Percentiles rank a stretch among this genome's conserved stretches.
phyloP scores from a whole-genome alignment of 768 basidiomycete genomes.

The Mycena metata region DNA sequence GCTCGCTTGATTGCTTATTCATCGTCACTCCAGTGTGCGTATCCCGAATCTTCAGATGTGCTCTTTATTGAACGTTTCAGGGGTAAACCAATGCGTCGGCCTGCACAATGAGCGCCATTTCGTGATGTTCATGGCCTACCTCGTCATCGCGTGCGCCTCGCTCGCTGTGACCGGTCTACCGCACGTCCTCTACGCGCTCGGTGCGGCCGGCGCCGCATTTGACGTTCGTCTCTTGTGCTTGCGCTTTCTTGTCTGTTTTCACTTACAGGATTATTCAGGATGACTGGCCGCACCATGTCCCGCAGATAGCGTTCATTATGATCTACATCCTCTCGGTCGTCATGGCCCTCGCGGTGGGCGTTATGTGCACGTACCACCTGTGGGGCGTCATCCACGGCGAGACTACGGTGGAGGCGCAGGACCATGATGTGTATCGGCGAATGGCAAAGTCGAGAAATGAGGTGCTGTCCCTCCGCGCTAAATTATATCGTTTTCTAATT shows the following conservation, averaged over 20 bases:
- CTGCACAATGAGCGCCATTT: constrained; percentile 97
- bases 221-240: constrained; percentile 52
- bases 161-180: constrained; percentile 78
- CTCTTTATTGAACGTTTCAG: constrained; percentile 53
- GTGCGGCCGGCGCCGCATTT: constrained; percentile 52
- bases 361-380: constrained; percentile 82
- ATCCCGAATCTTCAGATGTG: neutral
- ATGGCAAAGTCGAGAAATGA: constrained; percentile 78
- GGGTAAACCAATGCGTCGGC: constrained; percentile 98
- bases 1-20: neutral
- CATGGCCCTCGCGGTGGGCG: constrained; percentile 78
- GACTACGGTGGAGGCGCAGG: constrained; percentile 92
- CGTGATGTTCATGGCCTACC: constrained; percentile 93
- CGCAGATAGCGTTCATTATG: constrained; percentile 77
- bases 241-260: constrained; percentile 3
- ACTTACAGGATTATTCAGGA: constrained; percentile 38
- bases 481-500: neutral
- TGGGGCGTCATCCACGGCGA: constrained; percentile 81
- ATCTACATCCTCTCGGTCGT: constrained; percentile 83
- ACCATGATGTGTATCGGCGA: constrained; percentile 82
- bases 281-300: constrained; percentile 73
- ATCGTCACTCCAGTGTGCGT: constrained; percentile 19
- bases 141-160: constrained; percentile 70
- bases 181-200: constrained; percentile 69
- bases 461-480: constrained; percentile 50